Evolutionary conservation across 495 filamentous ascomycete species (phyloP), one percentile per base, ranked within the genome.

Genomic region (Acidomyces sp.): DNA sequence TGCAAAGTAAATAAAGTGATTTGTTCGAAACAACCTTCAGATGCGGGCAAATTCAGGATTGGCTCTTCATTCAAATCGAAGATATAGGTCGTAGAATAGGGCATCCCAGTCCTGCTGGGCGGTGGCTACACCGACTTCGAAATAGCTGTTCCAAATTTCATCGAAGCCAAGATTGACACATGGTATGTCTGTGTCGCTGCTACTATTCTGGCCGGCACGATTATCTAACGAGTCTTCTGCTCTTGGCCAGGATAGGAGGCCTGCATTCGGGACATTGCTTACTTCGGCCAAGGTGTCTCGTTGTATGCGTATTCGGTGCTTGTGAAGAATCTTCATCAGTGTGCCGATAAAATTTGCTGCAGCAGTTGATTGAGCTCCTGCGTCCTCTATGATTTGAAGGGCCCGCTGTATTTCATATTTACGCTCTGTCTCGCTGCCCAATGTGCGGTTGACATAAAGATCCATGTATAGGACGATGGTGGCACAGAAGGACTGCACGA

Each of bases 401-500:
- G 53, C 55, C 3, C 30, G 24, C 11, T 36, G 45, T 3, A 58
- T 41, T 27, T 58, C 55, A 22, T 22, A 22, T 17, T 53, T 55
- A 13, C 48, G 48, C 34, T 48, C 38, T 12, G 32, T 38, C 16
- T 44, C 44, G 37, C 44, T 35, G 17, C 26, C 30, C 1, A 22
- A 16, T 12, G 11, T 25, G 10, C 29, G 17, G 20, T 39, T 34
- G 28, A 57, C 55, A 29, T 54, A 59, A 1, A 61, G 9, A 21
- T 59, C 56, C 49, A 59, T 55, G 9, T 56, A 53, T 36, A 58
- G 41, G n/a, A 60, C 53, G 15, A 52, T 48, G 3, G 54, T 30
- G 0, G 57, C 57, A 20, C 23, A 37, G 34, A 44, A 60, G 40
- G 46, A 56, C 39, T 34, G 48, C 13, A 55, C 33, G 41, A 60